Evolutionary conservation across 2,329 filamentous ascomycete genomes (phyloP).

Genomic region (Venturia oleaginea): DNA sequence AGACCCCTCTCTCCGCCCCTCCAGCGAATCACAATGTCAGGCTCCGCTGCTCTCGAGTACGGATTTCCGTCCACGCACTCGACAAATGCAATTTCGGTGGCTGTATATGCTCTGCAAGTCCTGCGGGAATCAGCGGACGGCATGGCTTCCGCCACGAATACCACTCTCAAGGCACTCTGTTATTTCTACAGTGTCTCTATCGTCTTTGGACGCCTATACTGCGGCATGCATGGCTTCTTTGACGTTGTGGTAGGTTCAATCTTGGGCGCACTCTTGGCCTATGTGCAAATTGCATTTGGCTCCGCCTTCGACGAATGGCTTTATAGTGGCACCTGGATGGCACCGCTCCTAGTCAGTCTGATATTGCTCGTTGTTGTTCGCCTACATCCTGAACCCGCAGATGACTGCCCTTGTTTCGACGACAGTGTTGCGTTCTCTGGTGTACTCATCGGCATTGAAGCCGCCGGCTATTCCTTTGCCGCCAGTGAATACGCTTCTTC

Average conservation of each 20-base stretch:
- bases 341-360: slow-evolving; percentile 54
- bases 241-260: slow-evolving; percentile 76
- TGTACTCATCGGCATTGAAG: slow-evolving; percentile 74
- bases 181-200: slow-evolving; percentile 88
- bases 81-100: slow-evolving; percentile 91
- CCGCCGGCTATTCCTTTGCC: slow-evolving; percentile 75
- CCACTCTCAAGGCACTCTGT: slow-evolving; percentile 56
- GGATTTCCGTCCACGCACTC: slow-evolving; percentile 96
- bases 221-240: slow-evolving; percentile 96
- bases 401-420: slow-evolving; percentile 95
- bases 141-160: slow-evolving; percentile 23
- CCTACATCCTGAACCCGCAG: slow-evolving; percentile 89
- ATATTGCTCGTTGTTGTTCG: slow-evolving; percentile 68
- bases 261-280: slow-evolving; percentile 59
- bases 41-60: slow-evolving; percentile 88
- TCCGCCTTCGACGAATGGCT: slow-evolving; percentile 61
- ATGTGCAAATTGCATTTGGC: slow-evolving; percentile 47
- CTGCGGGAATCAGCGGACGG: slow-evolving; percentile 53
- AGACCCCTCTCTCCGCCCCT: slow-evolving; percentile 86
- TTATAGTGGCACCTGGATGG: slow-evolving; percentile 43
- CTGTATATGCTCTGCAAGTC: slow-evolving; percentile 69
- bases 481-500: slow-evolving; percentile 46
- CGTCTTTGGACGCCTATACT: slow-evolving; percentile 84
- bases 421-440: slow-evolving; percentile 91
- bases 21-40: slow-evolving; percentile 94